phyloP scores from a whole-genome alignment of 768 basidiomycete species.

The Neoboletus brunneissimus region DNA sequence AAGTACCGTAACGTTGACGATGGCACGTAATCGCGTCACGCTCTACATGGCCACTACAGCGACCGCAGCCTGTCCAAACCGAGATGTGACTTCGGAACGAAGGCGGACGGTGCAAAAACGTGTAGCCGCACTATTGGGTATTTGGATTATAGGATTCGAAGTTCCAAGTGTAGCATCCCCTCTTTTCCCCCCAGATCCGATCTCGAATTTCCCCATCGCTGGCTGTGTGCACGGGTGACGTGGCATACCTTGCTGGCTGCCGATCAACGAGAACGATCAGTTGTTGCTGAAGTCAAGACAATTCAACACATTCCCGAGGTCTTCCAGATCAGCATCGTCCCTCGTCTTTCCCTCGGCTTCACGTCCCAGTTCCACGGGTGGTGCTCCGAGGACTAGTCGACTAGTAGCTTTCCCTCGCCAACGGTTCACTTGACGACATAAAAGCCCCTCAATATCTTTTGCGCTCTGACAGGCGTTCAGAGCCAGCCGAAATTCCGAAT shows the following conservation, averaged over 20 bases:
- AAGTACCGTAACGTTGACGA: background rate
- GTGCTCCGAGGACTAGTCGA: background rate
- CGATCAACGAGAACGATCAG: background rate
- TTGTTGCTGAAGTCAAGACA: background rate
- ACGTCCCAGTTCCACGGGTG: background rate
- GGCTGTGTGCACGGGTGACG: background rate
- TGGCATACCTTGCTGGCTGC: background rate
- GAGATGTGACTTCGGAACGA: background rate
- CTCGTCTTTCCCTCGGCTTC: background rate
- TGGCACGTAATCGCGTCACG: background rate
- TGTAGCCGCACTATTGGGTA: background rate
- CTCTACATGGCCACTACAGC: background rate
- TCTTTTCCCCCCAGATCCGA: background rate
- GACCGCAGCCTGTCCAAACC: background rate
- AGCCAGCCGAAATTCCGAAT: slow-evolving; percentile 49
- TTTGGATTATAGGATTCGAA: background rate
- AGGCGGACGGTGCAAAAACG: background rate
- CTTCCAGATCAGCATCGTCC: background rate
- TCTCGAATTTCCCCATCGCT: background rate
- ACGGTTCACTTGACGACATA: slow-evolving; percentile 43
- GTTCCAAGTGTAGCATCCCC: background rate
- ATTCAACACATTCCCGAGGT: slow-evolving; percentile 1
- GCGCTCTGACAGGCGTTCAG: slow-evolving; percentile 41
- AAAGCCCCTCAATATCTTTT: slow-evolving; percentile 46
- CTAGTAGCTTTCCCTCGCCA: slow-evolving; percentile 45